Conservation (phyloP, 306 rosid genomes). For the Begonia peltatifolia region DNA sequence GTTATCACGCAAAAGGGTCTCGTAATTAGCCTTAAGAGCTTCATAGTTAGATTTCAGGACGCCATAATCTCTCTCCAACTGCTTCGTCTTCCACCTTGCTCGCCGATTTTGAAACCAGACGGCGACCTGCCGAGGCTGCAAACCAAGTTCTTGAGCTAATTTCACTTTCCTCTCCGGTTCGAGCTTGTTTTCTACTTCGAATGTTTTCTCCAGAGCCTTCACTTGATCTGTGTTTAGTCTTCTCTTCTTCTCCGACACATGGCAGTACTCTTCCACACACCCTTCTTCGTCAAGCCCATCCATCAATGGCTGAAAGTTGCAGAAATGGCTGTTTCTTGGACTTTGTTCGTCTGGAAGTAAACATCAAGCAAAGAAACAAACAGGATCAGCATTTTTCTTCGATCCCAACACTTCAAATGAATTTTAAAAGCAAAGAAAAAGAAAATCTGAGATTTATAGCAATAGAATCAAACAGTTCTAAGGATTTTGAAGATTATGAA, state of each 20-base stretch:
- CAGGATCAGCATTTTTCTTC: no score
- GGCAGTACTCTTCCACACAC: slow-evolving; percentile 20
- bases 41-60: slow-evolving; percentile 6
- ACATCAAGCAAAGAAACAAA: neutral
- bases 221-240: slow-evolving; percentile 9
- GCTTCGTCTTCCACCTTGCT: slow-evolving; percentile 13
- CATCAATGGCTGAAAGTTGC: neutral
- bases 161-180: slow-evolving; percentile 8
- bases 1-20: neutral
- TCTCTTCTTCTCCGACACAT: slow-evolving; percentile 1
- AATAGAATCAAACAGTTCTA: no score
- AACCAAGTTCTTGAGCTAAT: slow-evolving; percentile 13
- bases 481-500: no score
- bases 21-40: neutral
- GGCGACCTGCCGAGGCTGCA: slow-evolving; percentile 16
- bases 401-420: no score
- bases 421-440: no score
- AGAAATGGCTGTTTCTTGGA: neutral
- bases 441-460: no score
- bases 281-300: slow-evolving; percentile 45
- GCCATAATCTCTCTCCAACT: slow-evolving; percentile 11
- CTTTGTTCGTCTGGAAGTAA: neutral
- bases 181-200: slow-evolving; percentile 1
- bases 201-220: slow-evolving; percentile 10
- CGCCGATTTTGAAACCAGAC: slow-evolving; percentile 16